Base-by-base conservation (phyloP, 2,329 filamentous ascomycete species). In the Exophiala bonariae region DNA sequence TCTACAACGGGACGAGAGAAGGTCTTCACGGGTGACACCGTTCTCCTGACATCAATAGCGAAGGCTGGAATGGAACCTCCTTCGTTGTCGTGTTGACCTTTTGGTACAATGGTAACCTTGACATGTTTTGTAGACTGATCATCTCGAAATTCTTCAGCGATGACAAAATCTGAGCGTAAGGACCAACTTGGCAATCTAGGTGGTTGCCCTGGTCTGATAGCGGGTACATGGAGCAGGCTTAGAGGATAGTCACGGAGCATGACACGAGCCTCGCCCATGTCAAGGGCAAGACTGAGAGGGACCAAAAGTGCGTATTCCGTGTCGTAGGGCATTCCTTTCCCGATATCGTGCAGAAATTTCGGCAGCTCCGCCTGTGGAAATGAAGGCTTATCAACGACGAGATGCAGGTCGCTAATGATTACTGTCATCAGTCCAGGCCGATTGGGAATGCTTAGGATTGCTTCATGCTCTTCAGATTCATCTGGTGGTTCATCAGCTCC, bases 281-380 rank as follows among this genome's bases (percentile, higher is more conserved):
- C 87, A 53, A 99, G 79, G 55, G 89, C 84, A 2, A 99, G 78
- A 65, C 87, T 87, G 84, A 96, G 89, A 0, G 93, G 95, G 9
- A 99, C 75, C 14, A 99, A 77, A 16, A 99, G 75, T 8, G 89
- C 84, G 65, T 97, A 99, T 61, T 92, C 76, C 80, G 90, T 99
- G 61, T 95, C 85, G 53, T 82, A 78, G 1, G 93, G 93, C 82
- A 99, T 95, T 1, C 93, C 93, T 70, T 99, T 99, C n/a, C 93
- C 93, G 48, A 97, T 85, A 38, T 82, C 81, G 63, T 96, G 80
- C 19, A 99, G 73, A 63, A 95, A 99, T 13, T 86, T 80, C 0
- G 92, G 87, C 44, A 92, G 82, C 10, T 96, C 84, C 2, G 81
- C 76, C 49, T 95, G 73, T 0, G 90, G 86, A 63, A 99, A 99